These are phyloP conservation scores for Cucurbita ficifolia DNA, from an alignment of 306 rosid genomes.

Conservation along the genomic window DNA sequence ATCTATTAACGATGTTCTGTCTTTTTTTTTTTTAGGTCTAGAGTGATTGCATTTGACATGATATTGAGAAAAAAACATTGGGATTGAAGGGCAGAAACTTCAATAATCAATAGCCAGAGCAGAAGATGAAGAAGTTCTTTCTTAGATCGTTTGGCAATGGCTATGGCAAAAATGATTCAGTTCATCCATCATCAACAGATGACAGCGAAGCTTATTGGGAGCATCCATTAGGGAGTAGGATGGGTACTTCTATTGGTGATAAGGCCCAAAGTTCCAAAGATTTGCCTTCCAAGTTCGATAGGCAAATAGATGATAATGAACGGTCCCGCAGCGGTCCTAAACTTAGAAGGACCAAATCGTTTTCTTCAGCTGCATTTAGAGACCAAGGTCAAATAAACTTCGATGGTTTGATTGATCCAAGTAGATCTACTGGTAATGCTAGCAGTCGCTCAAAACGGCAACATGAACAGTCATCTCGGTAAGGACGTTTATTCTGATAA, in stretches of 20 bases:
- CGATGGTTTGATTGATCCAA: slow-evolving; percentile 32
- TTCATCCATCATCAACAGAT: slow-evolving; percentile 29
- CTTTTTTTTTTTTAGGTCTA: slow-evolving; percentile 13
- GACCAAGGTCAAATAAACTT: slow-evolving; percentile 16
- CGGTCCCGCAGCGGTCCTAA: slow-evolving; percentile 33
- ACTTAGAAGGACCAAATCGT: slow-evolving; percentile 79
- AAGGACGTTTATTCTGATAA: slow-evolving; percentile 18
- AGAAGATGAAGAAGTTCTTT: slow-evolving; percentile 7
- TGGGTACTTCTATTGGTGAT: slow-evolving; percentile 16
- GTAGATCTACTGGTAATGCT: slow-evolving; percentile 46
- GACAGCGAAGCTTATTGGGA: slow-evolving; percentile 41
- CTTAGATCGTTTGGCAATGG: slow-evolving; percentile 1
- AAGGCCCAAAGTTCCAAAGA: slow-evolving; percentile 28
- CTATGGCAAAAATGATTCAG: slow-evolving; percentile 29
- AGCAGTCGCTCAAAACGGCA: slow-evolving; percentile 34
- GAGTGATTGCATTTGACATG: slow-evolving; percentile 10
- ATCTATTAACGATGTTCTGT: neutral
- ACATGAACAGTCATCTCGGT: slow-evolving; percentile 53
- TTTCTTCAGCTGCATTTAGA: slow-evolving; percentile 56
- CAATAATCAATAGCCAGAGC: neutral
- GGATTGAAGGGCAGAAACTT: slow-evolving; percentile 5
- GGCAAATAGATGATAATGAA: slow-evolving; percentile 32
- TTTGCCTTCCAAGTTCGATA: slow-evolving; percentile 40
- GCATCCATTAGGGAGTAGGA: slow-evolving; percentile 32
- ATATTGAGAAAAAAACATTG: slow-evolving; percentile 8